Conservation (phyloP, 345 rosid species). For the Eucalyptus erythrocorys region DNA sequence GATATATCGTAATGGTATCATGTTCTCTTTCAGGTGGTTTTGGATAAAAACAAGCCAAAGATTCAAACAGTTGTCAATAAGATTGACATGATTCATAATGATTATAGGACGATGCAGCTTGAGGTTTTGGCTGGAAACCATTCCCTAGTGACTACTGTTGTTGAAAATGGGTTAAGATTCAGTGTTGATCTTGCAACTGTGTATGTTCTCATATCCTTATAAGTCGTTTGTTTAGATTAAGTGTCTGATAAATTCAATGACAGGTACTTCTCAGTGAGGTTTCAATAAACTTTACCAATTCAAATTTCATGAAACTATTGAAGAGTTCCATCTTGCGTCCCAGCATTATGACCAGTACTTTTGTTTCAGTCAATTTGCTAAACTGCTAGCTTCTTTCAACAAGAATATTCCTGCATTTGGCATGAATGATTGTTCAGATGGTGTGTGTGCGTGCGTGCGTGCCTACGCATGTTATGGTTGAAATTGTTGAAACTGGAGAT, state of each 20-base stretch:
- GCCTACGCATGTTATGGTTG: no score
- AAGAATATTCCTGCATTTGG: background rate
- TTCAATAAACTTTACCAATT: background rate
- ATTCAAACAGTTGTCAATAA: slow-evolving; percentile 90
- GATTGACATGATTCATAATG: slow-evolving; percentile 60
- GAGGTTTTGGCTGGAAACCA: slow-evolving; percentile 92
- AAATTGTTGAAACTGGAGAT: no score
- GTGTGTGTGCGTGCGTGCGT: fast-evolving
- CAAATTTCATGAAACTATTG: background rate
- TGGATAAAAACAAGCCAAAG: slow-evolving; percentile 86
- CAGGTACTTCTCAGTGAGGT: background rate
- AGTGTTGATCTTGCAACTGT: slow-evolving; percentile 80
- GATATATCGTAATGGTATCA: background rate
- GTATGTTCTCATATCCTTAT: slow-evolving; percentile 26
- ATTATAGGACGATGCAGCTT: slow-evolving; percentile 81
- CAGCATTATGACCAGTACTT: background rate
- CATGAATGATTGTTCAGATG: background rate
- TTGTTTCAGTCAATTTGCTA: background rate
- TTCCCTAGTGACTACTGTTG: slow-evolving; percentile 77
- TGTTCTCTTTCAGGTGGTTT: slow-evolving; percentile 45
- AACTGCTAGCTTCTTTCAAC: background rate
- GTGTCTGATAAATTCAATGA: background rate
- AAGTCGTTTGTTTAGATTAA: background rate
- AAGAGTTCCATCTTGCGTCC: background rate
- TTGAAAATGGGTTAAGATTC: slow-evolving; percentile 82